phyloP scores from a whole-genome alignment of 345 rosid species.

The Rubroshorea leprosula region DNA sequence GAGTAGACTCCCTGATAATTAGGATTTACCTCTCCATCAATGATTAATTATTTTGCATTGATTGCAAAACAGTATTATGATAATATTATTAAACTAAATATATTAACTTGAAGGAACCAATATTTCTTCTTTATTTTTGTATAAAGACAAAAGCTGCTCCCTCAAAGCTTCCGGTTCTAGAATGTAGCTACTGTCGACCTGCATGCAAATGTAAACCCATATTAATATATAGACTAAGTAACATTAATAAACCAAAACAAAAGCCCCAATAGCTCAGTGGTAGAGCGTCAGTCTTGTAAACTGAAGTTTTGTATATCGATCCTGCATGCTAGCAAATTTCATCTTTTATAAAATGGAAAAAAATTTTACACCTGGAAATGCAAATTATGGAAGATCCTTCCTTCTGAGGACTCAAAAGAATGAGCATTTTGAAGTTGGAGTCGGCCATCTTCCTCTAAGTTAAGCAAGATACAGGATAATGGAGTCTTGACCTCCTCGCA shows the following conservation, averaged over 20 bases:
- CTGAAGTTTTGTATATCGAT: constrained; percentile 79
- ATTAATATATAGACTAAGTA: too few relatives aligned
- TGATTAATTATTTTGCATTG: too few relatives aligned
- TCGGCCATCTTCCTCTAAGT: constrained; percentile 24
- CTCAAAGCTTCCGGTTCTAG: constrained; percentile 23
- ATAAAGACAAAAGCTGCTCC: constrained; percentile 21
- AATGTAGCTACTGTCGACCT: constrained; percentile 20
- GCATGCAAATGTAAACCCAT: too few relatives aligned
- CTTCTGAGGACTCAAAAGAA: constrained; percentile 33
- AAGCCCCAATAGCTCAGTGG: constrained; percentile 68
- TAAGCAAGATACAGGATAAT: constrained; percentile 25
- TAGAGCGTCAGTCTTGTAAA: constrained; percentile 89
- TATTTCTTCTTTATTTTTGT: constrained; percentile 7
- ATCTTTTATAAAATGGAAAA: too few relatives aligned
- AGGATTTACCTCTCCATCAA: too few relatives aligned
- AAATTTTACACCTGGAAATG: constrained; percentile 31
- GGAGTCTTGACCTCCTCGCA: not conserved
- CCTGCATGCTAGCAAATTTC: too few relatives aligned
- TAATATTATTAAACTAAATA: too few relatives aligned
- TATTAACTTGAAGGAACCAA: not conserved
- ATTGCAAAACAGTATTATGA: too few relatives aligned
- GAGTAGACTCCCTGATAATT: too few relatives aligned
- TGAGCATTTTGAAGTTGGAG: constrained; percentile 29
- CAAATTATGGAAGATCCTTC: constrained; percentile 30
- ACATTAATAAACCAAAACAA: too few relatives aligned